A percentile compares a stretch with the other conserved stretches of the same genome.
These are phyloP conservation scores for Tricholoma sp. DNA, from an alignment of 768 basidiomycete genomes.

Conservation along the genomic window DNA sequence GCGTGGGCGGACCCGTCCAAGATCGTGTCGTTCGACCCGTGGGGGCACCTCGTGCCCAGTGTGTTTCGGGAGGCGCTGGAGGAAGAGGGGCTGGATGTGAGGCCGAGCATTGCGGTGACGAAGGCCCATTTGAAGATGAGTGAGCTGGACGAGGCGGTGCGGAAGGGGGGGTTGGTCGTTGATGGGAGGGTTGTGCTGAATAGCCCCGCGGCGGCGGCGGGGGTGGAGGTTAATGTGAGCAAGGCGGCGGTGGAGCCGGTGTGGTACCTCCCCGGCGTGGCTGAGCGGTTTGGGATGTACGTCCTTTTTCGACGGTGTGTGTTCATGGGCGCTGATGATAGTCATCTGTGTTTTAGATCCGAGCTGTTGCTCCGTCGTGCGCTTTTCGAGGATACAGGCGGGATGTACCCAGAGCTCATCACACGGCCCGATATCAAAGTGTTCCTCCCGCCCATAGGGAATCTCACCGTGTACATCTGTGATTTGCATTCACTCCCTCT, in stretches of 20 bases:
- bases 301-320: constrained; percentile 22
- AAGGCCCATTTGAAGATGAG: constrained; percentile 92
- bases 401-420: constrained; percentile 94
- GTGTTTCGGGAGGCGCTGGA: constrained; percentile 62
- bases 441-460: constrained; percentile 93
- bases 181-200: constrained; percentile 82
- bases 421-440: constrained; percentile 94
- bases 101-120: constrained; percentile 92
- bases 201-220: constrained; percentile 62
- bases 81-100: constrained; percentile 68
- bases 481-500: constrained; percentile 12
- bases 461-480: constrained; percentile 91
- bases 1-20: constrained; percentile 72
- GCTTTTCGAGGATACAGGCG: constrained; percentile 93
- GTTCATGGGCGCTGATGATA: neutral
- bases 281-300: constrained; percentile 89
- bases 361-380: constrained; percentile 85
- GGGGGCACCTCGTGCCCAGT: constrained; percentile 81
- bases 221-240: constrained; percentile 83
- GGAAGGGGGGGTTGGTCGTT: constrained; percentile 63
- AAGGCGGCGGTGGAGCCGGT: constrained; percentile 97
- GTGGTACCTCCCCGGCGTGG: constrained; percentile 92
- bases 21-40: constrained; percentile 93
- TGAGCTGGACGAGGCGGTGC: constrained; percentile 81
- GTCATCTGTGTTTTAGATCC: constrained; percentile 43